phyloP scores from a whole-genome alignment of 257 asterid genomes.

The Solanum dulcamara region DNA sequence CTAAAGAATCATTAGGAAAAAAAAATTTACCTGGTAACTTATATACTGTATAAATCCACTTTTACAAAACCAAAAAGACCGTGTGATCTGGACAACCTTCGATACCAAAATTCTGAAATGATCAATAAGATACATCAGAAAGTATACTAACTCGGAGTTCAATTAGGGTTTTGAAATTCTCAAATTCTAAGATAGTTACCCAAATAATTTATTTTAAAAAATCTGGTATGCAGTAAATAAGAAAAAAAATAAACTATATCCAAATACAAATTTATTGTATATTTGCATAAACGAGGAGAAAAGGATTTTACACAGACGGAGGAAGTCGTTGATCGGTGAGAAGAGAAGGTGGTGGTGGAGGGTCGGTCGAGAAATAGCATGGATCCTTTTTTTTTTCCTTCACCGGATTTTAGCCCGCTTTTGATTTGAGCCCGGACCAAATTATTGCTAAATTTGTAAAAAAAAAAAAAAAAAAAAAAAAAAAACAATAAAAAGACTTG shows the following conservation, averaged over 20 bases:
- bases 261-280: neutral
- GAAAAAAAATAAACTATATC: neutral
- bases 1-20: neutral
- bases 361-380: slow-evolving; percentile 45
- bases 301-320: slow-evolving; percentile 4
- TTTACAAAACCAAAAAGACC: slow-evolving; percentile 18
- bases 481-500: too few species aligned
- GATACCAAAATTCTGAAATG: slow-evolving; percentile 33
- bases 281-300: slow-evolving; percentile 1
- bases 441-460: neutral
- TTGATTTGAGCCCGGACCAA: neutral
- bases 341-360: neutral
- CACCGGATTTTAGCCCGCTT: neutral
- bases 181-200: neutral
- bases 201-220: neutral
- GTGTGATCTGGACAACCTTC: slow-evolving; percentile 43
- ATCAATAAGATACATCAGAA: slow-evolving; percentile 18
- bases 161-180: slow-evolving; percentile 50
- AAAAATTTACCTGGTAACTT: slow-evolving; percentile 15
- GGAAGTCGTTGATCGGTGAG: slow-evolving; percentile 33
- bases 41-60: slow-evolving; percentile 12
- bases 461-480: too few species aligned
- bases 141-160: slow-evolving; percentile 33
- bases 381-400: slow-evolving; percentile 1
- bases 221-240: neutral